These are phyloP conservation scores for Pachyrhizus erosus DNA, from an alignment of 306 rosid species.

Conservation along the genomic window DNA sequence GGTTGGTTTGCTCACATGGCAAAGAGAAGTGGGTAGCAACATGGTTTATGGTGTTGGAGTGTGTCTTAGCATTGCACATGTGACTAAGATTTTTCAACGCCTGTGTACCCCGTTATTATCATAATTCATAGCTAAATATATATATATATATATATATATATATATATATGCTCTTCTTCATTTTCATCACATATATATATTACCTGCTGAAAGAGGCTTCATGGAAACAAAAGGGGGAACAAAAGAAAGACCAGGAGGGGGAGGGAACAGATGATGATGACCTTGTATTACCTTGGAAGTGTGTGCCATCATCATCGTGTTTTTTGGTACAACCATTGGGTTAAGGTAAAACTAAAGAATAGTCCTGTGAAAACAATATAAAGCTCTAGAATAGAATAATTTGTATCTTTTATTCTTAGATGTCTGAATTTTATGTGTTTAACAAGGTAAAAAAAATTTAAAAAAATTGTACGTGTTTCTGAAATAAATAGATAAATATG, in stretches of 20 bases:
- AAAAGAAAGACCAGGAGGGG: neutral
- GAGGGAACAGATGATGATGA: neutral
- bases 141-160: too few species aligned
- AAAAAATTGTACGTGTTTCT: neutral
- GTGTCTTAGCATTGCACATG: slow-evolving; percentile 59
- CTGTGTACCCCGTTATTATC: slow-evolving; percentile 32
- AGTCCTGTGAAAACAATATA: neutral
- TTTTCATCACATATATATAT: slow-evolving; percentile 17
- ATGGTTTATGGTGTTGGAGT: slow-evolving; percentile 53
- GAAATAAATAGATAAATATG: neutral
- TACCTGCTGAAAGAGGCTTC: slow-evolving; percentile 29
- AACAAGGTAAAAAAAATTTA: neutral
- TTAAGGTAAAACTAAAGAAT: neutral
- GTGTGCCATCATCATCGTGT: neutral
- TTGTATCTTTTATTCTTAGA: neutral
- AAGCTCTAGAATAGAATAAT: neutral
- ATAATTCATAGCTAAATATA: slow-evolving; percentile 25
- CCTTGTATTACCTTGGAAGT: slow-evolving; percentile 26
- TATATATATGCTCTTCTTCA: neutral
- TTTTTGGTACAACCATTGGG: slow-evolving; percentile 18
- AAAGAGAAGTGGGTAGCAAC: slow-evolving; percentile 32
- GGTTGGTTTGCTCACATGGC: slow-evolving; percentile 45
- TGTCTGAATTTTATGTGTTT: neutral
- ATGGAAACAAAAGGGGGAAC: slow-evolving; percentile 46
- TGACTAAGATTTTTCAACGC: slow-evolving; percentile 55